phyloP scores from a whole-genome alignment of 2,329 filamentous ascomycete genomes.

The Lachnellula subtilissima region DNA sequence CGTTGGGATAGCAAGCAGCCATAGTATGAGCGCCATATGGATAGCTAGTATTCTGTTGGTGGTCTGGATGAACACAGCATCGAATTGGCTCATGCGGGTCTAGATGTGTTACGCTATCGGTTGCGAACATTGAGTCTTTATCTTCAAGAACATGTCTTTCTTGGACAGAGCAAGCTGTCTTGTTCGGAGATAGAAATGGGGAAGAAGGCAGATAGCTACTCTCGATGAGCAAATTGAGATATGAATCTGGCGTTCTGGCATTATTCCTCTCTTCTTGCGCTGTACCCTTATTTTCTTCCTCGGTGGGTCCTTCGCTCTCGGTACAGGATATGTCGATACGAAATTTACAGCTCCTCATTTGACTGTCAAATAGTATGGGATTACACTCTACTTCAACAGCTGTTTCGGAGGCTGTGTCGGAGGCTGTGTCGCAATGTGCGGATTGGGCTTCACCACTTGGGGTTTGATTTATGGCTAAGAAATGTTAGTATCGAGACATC shows the following conservation, averaged over 20 bases:
- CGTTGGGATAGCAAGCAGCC: slow-evolving; percentile 1
- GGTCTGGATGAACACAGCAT: neutral
- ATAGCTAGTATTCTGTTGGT: neutral
- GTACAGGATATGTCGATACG: too few species aligned
- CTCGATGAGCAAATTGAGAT: slow-evolving; percentile 16
- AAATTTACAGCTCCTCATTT: too few species aligned
- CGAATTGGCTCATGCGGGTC: neutral
- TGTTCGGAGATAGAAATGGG: neutral
- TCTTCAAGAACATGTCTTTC: neutral
- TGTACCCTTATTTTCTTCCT: neutral
- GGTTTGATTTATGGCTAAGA: too few species aligned
- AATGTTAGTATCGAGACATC: too few species aligned
- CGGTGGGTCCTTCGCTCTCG: neutral
- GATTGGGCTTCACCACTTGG: too few species aligned
- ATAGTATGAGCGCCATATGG: neutral
- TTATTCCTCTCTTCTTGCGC: neutral
- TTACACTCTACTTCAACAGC: too few species aligned
- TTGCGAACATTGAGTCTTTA: neutral
- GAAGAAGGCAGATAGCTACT: neutral
- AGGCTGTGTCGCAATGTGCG: too few species aligned
- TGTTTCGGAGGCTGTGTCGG: too few species aligned
- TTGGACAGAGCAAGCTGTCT: neutral
- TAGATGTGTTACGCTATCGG: neutral
- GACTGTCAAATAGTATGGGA: too few species aligned
- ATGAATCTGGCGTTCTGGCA: slow-evolving; percentile 14